A percentile compares a stretch with the other conserved stretches of the same genome.
Conservation (phyloP, 345 rosid genomes). For the Theobroma cacao region DNA sequence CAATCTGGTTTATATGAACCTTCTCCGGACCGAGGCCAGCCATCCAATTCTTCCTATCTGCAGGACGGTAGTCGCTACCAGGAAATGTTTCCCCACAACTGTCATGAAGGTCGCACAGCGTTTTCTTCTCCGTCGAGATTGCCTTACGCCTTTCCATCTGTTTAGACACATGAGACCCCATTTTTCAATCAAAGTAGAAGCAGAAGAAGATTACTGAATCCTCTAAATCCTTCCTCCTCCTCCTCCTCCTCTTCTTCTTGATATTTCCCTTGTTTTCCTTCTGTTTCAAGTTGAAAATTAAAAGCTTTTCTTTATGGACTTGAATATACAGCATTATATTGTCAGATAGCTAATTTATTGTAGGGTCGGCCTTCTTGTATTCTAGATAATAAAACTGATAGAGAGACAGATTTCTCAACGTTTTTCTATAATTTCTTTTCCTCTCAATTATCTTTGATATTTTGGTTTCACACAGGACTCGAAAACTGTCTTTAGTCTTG, state of each 20-base stretch:
- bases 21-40: conserved; percentile 48
- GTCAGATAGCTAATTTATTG: conserved; percentile 4
- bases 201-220: background rate
- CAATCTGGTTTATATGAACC: conserved; percentile 63
- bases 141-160: conserved; percentile 51
- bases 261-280: background rate
- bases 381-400: background rate
- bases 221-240: background rate
- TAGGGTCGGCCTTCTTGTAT: background rate
- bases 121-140: conserved; percentile 48
- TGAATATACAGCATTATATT: conserved; percentile 14
- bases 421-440: background rate
- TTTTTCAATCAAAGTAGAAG: conserved; percentile 13
- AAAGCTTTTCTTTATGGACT: background rate
- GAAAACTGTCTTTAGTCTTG: background rate
- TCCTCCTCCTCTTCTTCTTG: background rate
- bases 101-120: conserved; percentile 42
- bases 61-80: conserved; percentile 53
- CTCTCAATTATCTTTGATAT: background rate
- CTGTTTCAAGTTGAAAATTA: background rate
- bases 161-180: conserved; percentile 74
- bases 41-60: conserved; percentile 86
- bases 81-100: conserved; percentile 58
- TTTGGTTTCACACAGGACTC: conserved; percentile 7
- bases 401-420: background rate